Percentiles rank a stretch among this genome's conserved stretches.
phyloP scores from a whole-genome alignment of 768 basidiomycete genomes.

The Pleurotus sapidus region DNA sequence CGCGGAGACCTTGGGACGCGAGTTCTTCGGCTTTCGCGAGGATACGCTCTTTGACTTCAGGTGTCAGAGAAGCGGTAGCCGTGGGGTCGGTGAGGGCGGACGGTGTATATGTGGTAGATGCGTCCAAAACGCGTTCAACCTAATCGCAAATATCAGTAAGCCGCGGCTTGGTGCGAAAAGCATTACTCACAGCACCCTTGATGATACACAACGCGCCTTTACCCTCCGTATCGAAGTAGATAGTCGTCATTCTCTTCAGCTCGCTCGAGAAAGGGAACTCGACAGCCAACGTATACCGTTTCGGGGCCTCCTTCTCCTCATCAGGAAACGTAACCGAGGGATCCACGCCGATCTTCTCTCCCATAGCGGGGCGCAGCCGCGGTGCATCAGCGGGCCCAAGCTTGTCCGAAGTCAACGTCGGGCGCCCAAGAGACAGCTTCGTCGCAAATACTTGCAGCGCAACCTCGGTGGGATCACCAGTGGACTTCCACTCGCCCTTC shows the following conservation, averaged over 20 bases:
- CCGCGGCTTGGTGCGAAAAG: not conserved
- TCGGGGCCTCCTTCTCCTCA: slow-evolving; percentile 17
- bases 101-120: slow-evolving; percentile 33
- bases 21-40: slow-evolving; percentile 27
- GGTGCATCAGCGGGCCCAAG: slow-evolving; percentile 15
- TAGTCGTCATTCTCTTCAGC: slow-evolving; percentile 47
- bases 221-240: slow-evolving; percentile 27
- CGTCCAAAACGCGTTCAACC: slow-evolving; percentile 48
- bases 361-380: slow-evolving; percentile 25
- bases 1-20: slow-evolving; percentile 37
- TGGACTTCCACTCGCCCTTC: slow-evolving; percentile 44
- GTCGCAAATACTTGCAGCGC: slow-evolving; percentile 53
- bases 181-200: slow-evolving; percentile 33
- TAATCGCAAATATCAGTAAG: slow-evolving; percentile 8
- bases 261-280: slow-evolving; percentile 50
- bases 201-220: slow-evolving; percentile 23
- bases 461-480: slow-evolving; percentile 55
- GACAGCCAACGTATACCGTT: slow-evolving; percentile 29
- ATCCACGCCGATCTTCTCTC: slow-evolving; percentile 12
- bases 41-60: slow-evolving; percentile 19
- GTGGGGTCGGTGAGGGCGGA: slow-evolving; percentile 18
- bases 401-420: slow-evolving; percentile 24
- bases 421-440: slow-evolving; percentile 40
- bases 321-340: slow-evolving; percentile 11
- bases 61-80: slow-evolving; percentile 23